phyloP scores from a whole-genome alignment of 208 protist genomes.

The Leishmania tarentolae region DNA sequence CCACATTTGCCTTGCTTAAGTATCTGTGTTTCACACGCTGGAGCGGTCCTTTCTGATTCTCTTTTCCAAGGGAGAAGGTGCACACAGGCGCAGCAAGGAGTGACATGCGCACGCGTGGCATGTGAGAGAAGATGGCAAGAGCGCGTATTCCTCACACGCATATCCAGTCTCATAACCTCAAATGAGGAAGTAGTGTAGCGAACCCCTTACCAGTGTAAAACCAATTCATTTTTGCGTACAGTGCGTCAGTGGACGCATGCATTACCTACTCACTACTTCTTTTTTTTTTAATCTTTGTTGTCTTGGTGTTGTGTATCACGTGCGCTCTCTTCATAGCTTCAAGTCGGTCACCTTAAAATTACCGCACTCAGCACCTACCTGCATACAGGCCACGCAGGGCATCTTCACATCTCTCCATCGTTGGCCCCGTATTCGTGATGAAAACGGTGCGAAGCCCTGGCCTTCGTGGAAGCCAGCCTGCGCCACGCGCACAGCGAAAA shows the following conservation, averaged over 20 bases:
- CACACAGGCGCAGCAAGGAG: not conserved
- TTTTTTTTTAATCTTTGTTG: not conserved
- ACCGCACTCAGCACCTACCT: not conserved
- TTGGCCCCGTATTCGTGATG: not conserved
- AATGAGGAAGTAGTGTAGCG: conserved; percentile 5
- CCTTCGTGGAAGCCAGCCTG: not conserved
- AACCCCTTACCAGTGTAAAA: not conserved
- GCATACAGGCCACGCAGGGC: not conserved
- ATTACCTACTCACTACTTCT: not conserved
- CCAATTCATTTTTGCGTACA: not conserved
- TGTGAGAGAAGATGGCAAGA: not conserved
- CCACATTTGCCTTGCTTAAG: not conserved
- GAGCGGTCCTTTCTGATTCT: not conserved
- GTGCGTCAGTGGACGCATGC: not conserved
- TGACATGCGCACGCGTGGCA: not conserved
- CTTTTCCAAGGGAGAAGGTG: not conserved
- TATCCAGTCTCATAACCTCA: not conserved
- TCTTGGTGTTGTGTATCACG: conserved; percentile 7
- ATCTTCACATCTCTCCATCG: not conserved
- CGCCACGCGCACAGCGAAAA: not conserved
- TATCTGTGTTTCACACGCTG: not conserved
- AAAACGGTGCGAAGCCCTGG: not conserved
- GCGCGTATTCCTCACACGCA: not conserved
- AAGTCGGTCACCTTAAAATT: not conserved
- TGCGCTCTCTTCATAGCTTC: not conserved